Evolutionary conservation across 345 rosid genomes (phyloP), one percentile per base, ranked within the genome.

Genomic region (Crucihimalaya himalaica): DNA sequence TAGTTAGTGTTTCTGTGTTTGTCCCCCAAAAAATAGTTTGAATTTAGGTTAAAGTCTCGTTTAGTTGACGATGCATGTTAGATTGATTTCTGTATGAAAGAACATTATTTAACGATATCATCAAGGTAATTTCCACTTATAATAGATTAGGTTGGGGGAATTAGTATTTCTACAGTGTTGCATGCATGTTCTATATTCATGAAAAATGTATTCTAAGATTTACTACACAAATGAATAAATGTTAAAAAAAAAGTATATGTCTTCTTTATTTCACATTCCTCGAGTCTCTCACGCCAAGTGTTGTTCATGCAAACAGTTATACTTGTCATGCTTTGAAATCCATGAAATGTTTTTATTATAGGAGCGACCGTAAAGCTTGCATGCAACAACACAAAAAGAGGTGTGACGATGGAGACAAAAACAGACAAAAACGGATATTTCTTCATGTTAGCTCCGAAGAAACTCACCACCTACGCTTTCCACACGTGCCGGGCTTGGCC

Each of bases 351-450:
- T 47, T 25, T 5, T 9, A 32, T 13, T 28, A 19, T 83, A 91
- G 98, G 89, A 5, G 92, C 92, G 4, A 81, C 76, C 5, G 96
- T 94, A 13, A 86, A 81, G 68, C 79, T 94, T 15, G 77, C 77
- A 74, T 94, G 98, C 96, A 89, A 83, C 69, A 91, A 85, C 81
- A 85, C 89, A 32, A 80, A 53, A 63, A 72, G 75, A 58, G 81
- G 81, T 8, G 40, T 68, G 18, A 80, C 35, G 20, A 66, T 73
- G 45, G 64, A 77, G 19, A 70, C 83, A 12, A 78, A 47, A 29
- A 86, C 95, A 11, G 95, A 94, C 91, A 85, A 85, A 82, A 86
- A 91, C 55, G 97, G 98, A 43, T 94, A 89, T 83, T 91, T 86
- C 78, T 74, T 74, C 59, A 6, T 89, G 16, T 23, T 71, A 67